phyloP scores from a whole-genome alignment of 768 basidiomycete genomes.

The Candolleomyces efflorescens region DNA sequence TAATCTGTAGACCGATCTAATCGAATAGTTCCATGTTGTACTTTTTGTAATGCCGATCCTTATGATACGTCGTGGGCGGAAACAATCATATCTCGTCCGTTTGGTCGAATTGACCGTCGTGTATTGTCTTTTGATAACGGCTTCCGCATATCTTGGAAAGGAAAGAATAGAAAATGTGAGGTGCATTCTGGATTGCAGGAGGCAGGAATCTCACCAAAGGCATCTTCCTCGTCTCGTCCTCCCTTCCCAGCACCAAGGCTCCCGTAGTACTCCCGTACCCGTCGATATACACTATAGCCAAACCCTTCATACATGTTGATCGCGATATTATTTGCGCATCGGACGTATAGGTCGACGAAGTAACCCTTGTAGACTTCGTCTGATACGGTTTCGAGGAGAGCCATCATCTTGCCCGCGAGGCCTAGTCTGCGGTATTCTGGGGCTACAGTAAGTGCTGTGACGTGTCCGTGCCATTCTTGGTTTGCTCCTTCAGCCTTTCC shows the following conservation, averaged over 20 bases:
- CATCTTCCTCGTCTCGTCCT: slow-evolving; percentile 84
- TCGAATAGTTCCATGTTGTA: background rate
- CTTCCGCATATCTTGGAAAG: slow-evolving; percentile 60
- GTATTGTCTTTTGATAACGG: slow-evolving; percentile 58
- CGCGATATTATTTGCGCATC: slow-evolving; percentile 81
- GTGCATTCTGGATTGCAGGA: background rate
- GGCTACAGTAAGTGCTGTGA: slow-evolving; percentile 92
- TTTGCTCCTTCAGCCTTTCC: slow-evolving; percentile 86
- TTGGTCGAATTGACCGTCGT: slow-evolving; percentile 63
- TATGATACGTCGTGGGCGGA: slow-evolving; percentile 56
- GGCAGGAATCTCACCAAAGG: slow-evolving; percentile 62
- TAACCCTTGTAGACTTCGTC: slow-evolving; percentile 76
- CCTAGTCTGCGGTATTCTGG: slow-evolving; percentile 89
- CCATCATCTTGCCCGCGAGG: slow-evolving; percentile 85
- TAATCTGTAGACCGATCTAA: background rate
- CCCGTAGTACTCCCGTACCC: slow-evolving; percentile 89
- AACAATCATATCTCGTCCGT: slow-evolving; percentile 72
- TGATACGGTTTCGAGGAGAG: slow-evolving; percentile 79
- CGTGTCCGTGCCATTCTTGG: slow-evolving; percentile 87
- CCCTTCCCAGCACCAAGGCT: slow-evolving; percentile 70
- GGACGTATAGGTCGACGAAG: slow-evolving; percentile 96
- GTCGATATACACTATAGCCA: slow-evolving; percentile 89
- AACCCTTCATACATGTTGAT: slow-evolving; percentile 90
- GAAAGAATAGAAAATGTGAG: background rate
- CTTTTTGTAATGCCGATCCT: slow-evolving; percentile 1